Evolutionary conservation across 176 grass and related monocot genomes (phyloP).

Genomic region (sorghum (Sorghum bicolor)): DNA sequence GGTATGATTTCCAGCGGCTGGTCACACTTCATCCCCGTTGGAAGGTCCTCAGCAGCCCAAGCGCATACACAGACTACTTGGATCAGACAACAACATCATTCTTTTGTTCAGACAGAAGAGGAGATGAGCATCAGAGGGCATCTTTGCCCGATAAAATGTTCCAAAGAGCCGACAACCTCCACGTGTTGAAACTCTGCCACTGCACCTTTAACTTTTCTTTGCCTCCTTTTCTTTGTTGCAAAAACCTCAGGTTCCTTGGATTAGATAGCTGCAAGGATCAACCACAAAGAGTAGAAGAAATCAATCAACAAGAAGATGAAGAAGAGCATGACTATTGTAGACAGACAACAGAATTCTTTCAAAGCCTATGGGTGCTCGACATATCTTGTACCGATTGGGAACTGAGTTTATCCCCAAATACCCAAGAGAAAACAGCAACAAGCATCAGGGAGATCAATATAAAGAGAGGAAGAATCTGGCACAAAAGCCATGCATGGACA

Average conservation of each 20-base stretch:
- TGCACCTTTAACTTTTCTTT: no score
- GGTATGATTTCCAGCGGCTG: no score
- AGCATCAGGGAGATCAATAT: conserved; percentile 1
- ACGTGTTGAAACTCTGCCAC: no score
- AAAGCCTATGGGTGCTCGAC: background rate
- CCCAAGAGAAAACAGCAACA: background rate
- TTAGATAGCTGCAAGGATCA: background rate
- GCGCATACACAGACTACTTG: no score
- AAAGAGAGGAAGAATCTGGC: background rate
- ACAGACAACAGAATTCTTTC: background rate
- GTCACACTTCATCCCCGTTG: no score
- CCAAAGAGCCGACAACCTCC: no score
- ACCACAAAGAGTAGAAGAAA: background rate
- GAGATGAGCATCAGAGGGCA: no score
- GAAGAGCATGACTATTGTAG: background rate
- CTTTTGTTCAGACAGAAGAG: no score
- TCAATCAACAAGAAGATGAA: background rate
- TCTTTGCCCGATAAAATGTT: no score
- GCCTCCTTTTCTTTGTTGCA: no score
- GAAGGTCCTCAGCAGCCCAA: no score
- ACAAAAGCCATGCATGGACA: background rate
- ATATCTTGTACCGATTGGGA: background rate
- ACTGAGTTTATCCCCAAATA: background rate
- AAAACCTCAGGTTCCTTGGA: background rate
- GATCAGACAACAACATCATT: no score